Base-by-base conservation (phyloP, 2,329 filamentous ascomycete genomes). In the Monosporascus sp. region DNA sequence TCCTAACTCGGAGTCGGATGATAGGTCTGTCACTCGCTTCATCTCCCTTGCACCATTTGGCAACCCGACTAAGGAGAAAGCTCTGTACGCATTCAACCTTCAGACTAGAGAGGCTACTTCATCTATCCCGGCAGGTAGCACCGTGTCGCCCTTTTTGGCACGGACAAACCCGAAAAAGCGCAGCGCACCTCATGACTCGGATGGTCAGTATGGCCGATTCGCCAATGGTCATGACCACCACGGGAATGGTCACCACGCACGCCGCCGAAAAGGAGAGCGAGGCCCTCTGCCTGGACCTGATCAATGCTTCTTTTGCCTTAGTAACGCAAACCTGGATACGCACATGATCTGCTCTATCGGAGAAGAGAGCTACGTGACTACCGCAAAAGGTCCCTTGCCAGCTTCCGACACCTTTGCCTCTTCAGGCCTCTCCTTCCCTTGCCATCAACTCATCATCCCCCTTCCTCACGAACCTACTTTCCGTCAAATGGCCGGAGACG, bases 291-390 rank as follows among this genome's bases (percentile, higher is more conserved):
- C 84, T 0, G 84, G 85, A 0, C 90, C 90, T 2, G 85, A 86
- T 50, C 81, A 87, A 63, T 99, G 94, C 73, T 99, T 94, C 76
- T 97, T 99, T 75, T 99, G 94, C 67, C 79, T 99, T 11, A 92
- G 90, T 6, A 97, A 96, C 68, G 84, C 88, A 6, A 88, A 87
- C 55, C 76, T 94, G 45, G 88, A 89, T 50, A 87, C 86, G 1
- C 93, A 99, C 71, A 88, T 99, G 70, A 87, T 97, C 63, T 88
- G 88, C 59, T 91, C 88, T 25, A 93, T 99, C 58, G 94, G 89
- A 50, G 85, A 91, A 18, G 88, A 96, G 55, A 81, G 85, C 51
- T 97, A 97, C 69, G 73, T 97, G 51, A 96, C 94, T 27, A 94
- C 88, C 24, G 90, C 94, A 54, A 97, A 96, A 69, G 94, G 94